phyloP scores from a whole-genome alignment of 2,329 filamentous ascomycete genomes.

The Helicocarpus griseus region DNA sequence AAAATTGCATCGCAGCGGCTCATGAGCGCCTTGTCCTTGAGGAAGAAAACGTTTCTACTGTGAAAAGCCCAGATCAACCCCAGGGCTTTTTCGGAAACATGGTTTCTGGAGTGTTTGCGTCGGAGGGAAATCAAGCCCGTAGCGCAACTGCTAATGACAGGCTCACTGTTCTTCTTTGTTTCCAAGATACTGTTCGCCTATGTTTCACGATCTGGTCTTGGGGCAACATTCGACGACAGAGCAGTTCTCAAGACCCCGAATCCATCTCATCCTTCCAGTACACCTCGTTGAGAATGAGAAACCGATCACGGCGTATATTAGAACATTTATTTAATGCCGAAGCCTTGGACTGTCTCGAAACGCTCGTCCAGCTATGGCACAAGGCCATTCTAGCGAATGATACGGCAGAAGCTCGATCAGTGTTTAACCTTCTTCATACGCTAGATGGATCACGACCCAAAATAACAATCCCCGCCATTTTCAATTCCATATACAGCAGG shows the following conservation, averaged over 20 bases:
- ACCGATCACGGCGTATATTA: constrained; percentile 73
- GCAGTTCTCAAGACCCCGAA: constrained; percentile 47
- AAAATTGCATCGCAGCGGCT: constrained; percentile 77
- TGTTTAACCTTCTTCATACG: constrained; percentile 81
- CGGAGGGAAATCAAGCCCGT: constrained; percentile 65
- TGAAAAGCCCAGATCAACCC: constrained; percentile 71
- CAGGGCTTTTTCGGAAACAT: constrained; percentile 91
- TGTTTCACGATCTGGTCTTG: constrained; percentile 95
- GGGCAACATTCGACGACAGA: constrained; percentile 50
- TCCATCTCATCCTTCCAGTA: constrained; percentile 79
- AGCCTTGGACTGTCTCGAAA: constrained; percentile 86
- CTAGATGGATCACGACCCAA: constrained; percentile 85
- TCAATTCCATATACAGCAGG: constrained; percentile 91
- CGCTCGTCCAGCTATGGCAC: constrained; percentile 75
- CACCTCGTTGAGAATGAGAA: constrained; percentile 82
- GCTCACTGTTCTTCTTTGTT: constrained; percentile 86
- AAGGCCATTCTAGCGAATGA: constrained; percentile 40
- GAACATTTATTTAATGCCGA: constrained; percentile 92
- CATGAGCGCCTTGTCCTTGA: constrained; percentile 74
- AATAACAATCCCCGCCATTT: constrained; percentile 84
- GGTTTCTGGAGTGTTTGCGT: constrained; percentile 80
- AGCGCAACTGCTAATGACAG: constrained; percentile 85
- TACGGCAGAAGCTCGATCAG: constrained; percentile 47
- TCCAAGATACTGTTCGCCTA: constrained; percentile 87
- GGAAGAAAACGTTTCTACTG: constrained; percentile 57